Base-by-base conservation (phyloP, 768 basidiomycete genomes). In the Mrakia hoshinonis region DNA sequence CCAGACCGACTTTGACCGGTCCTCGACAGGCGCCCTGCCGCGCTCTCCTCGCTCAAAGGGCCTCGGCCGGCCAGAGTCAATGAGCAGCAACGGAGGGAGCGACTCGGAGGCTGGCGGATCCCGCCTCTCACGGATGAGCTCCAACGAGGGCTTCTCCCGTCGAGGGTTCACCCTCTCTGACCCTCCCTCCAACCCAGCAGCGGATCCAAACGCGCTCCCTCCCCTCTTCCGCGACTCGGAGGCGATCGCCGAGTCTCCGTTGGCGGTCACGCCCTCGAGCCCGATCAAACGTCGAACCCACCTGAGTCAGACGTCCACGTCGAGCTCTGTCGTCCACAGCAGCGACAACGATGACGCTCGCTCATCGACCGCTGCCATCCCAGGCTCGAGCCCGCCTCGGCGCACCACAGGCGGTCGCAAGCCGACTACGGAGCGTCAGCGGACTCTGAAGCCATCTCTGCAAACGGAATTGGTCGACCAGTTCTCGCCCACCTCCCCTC, bases 81-180 rank as follows among this genome's bases (percentile, higher is more conserved):
- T 62, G 43, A 61, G 58, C 24, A 69, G 69, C 62, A 39, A 58
- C n/a, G 69, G 60, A 58, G 69, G 48, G 20, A 69, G 69, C 49
- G 69, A 69, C 13, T 58, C 60, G 18, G 69, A 69, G 10, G 12
- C 47, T 5, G 36, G 55, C 29, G 26, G 26, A 38, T 31, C 36
- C 13, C 18, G 62, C 13, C 46, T 49, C 15, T 55, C 63, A 12
- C 61, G 49, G 9, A 31, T 29, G 11, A 65, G 29, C 10, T 58
- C 51, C 12, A 49, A 24, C 3, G 70, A 66, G 29, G 52, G 36
- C 20, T 20, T 34, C 13, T 62, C 39, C 31, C 64, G 48, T 24
- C 70, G 54, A 9, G 62, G 63, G 10, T 64, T 51, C 31, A 66
- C 70, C 1, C 24, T 72, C 22, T 26, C 55, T n/a, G 63, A 55